Evolutionary conservation across 2,329 filamentous ascomycete species (phyloP).

Genomic region (Xylariaceae sp.): DNA sequence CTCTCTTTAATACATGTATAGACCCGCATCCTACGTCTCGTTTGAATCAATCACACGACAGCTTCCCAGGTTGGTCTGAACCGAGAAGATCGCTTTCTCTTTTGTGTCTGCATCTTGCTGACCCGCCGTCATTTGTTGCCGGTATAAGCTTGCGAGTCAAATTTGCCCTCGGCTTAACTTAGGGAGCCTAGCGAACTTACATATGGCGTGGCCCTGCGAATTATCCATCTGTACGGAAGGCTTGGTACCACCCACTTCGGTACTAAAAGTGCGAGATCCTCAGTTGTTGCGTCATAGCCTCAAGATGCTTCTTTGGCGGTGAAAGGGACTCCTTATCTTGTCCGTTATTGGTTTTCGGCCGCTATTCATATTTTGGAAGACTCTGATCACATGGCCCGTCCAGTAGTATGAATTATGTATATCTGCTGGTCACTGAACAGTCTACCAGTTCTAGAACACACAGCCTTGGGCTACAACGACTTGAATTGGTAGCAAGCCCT

Average conservation of each 20-base stretch:
- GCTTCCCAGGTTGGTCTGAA: no score
- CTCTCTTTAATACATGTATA: no score
- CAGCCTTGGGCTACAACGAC: conserved; percentile 4
- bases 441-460: neutral
- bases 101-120: no score
- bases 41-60: no score
- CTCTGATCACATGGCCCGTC: conserved; percentile 10
- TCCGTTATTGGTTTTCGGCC: neutral
- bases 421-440: conserved; percentile 12
- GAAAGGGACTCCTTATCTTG: neutral
- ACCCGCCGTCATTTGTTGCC: no score
- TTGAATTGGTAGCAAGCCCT: no score
- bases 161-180: no score
- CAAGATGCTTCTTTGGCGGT: conserved; percentile 3
- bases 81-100: no score
- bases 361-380: conserved; percentile 1
- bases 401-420: no score
- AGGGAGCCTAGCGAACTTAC: no score
- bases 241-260: conserved; percentile 9
- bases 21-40: no score
- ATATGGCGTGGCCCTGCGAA: neutral
- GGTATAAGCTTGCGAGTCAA: no score
- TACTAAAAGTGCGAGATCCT: conserved; percentile 9
- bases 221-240: neutral
- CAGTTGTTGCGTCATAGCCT: conserved; percentile 14